A percentile compares a stretch with the other conserved stretches of the same genome.
These are phyloP conservation scores for Trichoderma gracile DNA, from an alignment of 2,329 filamentous ascomycete genomes.

Conservation along the genomic window DNA sequence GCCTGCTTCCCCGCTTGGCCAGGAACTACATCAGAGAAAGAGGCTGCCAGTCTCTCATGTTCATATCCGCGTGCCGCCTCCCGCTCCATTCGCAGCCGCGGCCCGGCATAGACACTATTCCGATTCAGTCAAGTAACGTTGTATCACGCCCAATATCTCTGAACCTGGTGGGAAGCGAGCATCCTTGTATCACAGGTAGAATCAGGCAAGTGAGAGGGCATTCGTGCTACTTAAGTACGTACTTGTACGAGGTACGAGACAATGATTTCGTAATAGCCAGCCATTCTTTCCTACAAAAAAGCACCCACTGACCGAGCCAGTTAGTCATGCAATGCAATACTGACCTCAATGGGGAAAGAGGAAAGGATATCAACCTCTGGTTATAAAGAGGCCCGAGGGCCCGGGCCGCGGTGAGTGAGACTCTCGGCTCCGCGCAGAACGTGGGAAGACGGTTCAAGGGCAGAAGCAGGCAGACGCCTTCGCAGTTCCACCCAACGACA, in stretches of 20 bases:
- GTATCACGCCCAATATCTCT: slow-evolving; percentile 1
- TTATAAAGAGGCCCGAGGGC: slow-evolving; percentile 11
- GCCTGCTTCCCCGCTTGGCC: slow-evolving; percentile 17
- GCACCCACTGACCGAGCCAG: neutral
- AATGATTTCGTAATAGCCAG: neutral
- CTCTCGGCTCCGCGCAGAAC: neutral
- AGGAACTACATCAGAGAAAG: slow-evolving; percentile 19
- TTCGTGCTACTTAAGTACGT: neutral
- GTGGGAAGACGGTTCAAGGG: neutral
- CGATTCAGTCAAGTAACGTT: slow-evolving; percentile 23
- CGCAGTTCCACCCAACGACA: slow-evolving; percentile 5
- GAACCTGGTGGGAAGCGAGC: neutral
- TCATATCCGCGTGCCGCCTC: neutral
- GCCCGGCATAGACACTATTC: neutral
- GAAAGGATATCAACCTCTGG: neutral
- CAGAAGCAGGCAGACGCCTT: neutral
- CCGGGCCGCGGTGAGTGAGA: neutral
- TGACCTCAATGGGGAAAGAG: slow-evolving; percentile 4
- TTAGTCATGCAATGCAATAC: neutral
- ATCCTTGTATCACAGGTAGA: neutral
- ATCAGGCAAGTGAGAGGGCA: neutral
- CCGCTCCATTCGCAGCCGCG: neutral
- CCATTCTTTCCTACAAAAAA: neutral
- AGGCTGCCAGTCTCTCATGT: slow-evolving; percentile 10
- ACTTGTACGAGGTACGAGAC: neutral